phyloP scores from a whole-genome alignment of 176 grass and related monocot species.

The Cenchrus americanus region DNA sequence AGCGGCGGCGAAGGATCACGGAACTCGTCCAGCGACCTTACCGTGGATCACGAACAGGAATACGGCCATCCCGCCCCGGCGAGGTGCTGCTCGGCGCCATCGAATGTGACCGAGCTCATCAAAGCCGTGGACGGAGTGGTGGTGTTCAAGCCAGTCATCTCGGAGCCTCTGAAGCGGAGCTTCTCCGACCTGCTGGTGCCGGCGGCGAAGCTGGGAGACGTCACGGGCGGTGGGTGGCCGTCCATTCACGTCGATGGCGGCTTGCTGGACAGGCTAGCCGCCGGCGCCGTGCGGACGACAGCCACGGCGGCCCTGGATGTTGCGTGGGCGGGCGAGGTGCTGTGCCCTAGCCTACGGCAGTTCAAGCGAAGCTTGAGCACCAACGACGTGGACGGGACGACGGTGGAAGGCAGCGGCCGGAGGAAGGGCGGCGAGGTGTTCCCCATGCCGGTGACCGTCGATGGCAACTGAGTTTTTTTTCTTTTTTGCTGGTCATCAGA shows the following conservation, averaged over 20 bases:
- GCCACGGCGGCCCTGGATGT: slow-evolving; percentile 33
- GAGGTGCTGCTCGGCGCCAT: slow-evolving; percentile 26
- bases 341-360: slow-evolving; percentile 53
- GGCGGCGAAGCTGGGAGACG: slow-evolving; percentile 34
- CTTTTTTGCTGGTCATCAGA: slow-evolving; percentile 43
- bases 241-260: slow-evolving; percentile 45
- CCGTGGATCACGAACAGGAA: slow-evolving; percentile 67
- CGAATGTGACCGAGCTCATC: slow-evolving; percentile 40
- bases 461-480: slow-evolving; percentile 37
- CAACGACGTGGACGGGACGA: slow-evolving; percentile 43
- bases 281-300: background rate
- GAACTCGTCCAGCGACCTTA: slow-evolving; percentile 81
- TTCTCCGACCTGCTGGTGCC: slow-evolving; percentile 53
- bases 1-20: slow-evolving; percentile 57
- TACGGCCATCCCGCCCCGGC: slow-evolving; percentile 11
- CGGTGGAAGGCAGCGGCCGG: slow-evolving; percentile 33
- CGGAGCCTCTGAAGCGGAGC: slow-evolving; percentile 48
- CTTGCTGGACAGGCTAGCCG: slow-evolving; percentile 48
- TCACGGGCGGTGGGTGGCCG: slow-evolving; percentile 17
- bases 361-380: slow-evolving; percentile 46
- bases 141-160: slow-evolving; percentile 69
- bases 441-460: slow-evolving; percentile 53
- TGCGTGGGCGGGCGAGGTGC: slow-evolving; percentile 55
- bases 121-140: slow-evolving; percentile 47
- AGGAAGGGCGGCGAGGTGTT: slow-evolving; percentile 41